Conservation (phyloP, 164 flowering plant species). For the Saururus chinensis region DNA sequence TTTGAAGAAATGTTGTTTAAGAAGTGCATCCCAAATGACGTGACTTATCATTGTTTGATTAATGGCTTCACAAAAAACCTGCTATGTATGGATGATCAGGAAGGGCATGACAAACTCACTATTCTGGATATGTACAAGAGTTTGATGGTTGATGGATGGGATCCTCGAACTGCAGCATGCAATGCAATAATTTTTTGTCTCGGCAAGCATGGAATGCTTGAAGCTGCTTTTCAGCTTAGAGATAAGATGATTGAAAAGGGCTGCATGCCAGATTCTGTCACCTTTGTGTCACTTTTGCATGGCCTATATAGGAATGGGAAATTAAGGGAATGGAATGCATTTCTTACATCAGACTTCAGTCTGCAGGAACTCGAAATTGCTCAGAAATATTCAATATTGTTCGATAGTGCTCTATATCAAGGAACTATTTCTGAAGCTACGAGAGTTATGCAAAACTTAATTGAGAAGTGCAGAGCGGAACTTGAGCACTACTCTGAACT, state of each 20-base stretch:
- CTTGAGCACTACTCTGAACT: slow-evolving; percentile 5
- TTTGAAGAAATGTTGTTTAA: slow-evolving; percentile 62
- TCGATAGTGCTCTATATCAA: slow-evolving; percentile 27
- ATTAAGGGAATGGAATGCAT: slow-evolving; percentile 44
- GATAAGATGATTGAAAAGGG: slow-evolving; percentile 40
- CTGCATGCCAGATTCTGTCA: slow-evolving; percentile 36
- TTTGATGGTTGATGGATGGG: slow-evolving; percentile 57
- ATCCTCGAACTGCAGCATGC: slow-evolving; percentile 37
- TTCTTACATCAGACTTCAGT: slow-evolving; percentile 28
- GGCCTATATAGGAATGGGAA: slow-evolving; percentile 57
- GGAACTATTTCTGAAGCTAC: slow-evolving; percentile 41
- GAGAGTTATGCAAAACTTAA: slow-evolving; percentile 31
- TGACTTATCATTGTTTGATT: slow-evolving; percentile 43
- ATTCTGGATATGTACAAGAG: slow-evolving; percentile 30
- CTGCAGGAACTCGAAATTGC: slow-evolving; percentile 39
- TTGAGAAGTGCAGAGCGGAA: slow-evolving; percentile 23
- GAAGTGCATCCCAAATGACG: slow-evolving; percentile 64
- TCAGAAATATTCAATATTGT: slow-evolving; percentile 35
- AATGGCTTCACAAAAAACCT: slow-evolving; percentile 36
- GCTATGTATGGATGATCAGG: slow-evolving; percentile 14
- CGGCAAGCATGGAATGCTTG: slow-evolving; percentile 51
- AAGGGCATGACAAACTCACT: slow-evolving; percentile 18
- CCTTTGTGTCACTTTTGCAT: slow-evolving; percentile 49
- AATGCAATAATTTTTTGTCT: slow-evolving; percentile 53
- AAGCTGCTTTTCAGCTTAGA: slow-evolving; percentile 36